Evolutionary conservation across 2,329 filamentous ascomycete species (phyloP), one percentile per base, ranked within the genome.

Genomic region (Ophiostoma quercus): DNA sequence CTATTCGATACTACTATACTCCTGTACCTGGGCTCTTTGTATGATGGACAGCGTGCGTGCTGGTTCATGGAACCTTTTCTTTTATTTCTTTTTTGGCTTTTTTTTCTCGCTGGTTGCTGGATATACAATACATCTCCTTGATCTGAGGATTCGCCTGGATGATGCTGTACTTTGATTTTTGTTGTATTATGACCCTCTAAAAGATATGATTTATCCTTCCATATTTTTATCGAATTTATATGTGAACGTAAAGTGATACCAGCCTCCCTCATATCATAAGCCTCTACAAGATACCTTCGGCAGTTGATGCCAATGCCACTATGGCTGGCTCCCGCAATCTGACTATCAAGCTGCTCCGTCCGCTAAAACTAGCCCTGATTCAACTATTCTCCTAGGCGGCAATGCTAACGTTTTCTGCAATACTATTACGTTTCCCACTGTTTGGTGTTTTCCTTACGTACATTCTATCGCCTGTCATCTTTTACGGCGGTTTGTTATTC

Each of bases 61-160:
- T 57, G 51, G 51, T 6, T 57, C n/a, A 25, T 57, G 51, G n/a
- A 7, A 57, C 22, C 22, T 5, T 57, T 57, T 25, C 12, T 25
- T 22, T 25, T 54, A 8, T 54, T 22, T 12, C 8, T 57, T 57
- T 12, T 22, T 54, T 54, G 12, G 3, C 6, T 25, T 57, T 57
- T 57, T 57, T 16, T 57, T 57, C 3, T 57, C 16, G 25, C 25
- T 29, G 43, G 43, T 47, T 47, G 16, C 12, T 57, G 51, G 51
- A 57, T 57, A 57, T 57, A 16, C 22, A 57, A 25, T 57, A 57
- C 51, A 25, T 54, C 47, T 54, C 51, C 51, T 57, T 57, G 51
- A 57, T 25, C 51, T 57, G 22, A 57, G n/a, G 51, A 25, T 57
- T n/a, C n/a, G 9, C 51, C 8, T 57, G 51, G n/a, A 25, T 25